Evolutionary conservation across 2,329 filamentous ascomycete genomes (phyloP).

Genomic region (Graphilbum sp.): DNA sequence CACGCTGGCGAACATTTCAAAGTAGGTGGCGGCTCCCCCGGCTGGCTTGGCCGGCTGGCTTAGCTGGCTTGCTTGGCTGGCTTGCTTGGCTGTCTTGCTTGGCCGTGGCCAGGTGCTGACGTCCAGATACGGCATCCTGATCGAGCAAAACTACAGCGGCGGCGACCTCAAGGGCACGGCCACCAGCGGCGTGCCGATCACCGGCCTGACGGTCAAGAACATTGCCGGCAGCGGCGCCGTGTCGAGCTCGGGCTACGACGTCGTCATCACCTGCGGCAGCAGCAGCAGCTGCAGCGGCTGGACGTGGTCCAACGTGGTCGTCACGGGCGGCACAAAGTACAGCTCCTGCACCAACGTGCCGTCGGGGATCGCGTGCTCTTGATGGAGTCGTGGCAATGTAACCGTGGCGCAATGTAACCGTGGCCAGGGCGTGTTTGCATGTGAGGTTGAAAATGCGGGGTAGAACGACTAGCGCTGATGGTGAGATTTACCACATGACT

Average conservation of each 20-base stretch:
- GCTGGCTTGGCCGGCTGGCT: no score
- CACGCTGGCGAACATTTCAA: not conserved
- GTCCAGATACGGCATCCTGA: constrained; percentile 29
- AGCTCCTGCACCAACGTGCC: constrained; percentile 6
- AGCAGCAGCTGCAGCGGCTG: constrained; percentile 19
- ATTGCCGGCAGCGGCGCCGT: constrained; percentile 21
- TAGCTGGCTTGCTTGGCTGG: no score
- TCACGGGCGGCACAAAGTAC: constrained; percentile 18
- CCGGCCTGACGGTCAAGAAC: constrained; percentile 26
- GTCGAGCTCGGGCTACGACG: constrained; percentile 16
- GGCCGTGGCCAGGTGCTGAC: no score
- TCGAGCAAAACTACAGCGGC: constrained; percentile 41
- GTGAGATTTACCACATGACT: no score
- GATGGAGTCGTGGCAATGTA: no score
- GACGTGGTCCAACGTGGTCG: constrained; percentile 18
- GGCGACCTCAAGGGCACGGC: constrained; percentile 20
- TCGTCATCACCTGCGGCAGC: constrained; percentile 20
- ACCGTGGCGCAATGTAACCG: no score
- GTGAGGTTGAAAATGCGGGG: no score
- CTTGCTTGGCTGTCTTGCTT: no score
- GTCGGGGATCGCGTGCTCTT: constrained; percentile 3
- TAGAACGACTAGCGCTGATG: no score
- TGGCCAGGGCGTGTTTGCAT: no score
- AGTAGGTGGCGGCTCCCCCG: not conserved
- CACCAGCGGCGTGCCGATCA: constrained; percentile 22